phyloP scores from a whole-genome alignment of 78 protist species.

The Chrysochromulina tobinii region DNA sequence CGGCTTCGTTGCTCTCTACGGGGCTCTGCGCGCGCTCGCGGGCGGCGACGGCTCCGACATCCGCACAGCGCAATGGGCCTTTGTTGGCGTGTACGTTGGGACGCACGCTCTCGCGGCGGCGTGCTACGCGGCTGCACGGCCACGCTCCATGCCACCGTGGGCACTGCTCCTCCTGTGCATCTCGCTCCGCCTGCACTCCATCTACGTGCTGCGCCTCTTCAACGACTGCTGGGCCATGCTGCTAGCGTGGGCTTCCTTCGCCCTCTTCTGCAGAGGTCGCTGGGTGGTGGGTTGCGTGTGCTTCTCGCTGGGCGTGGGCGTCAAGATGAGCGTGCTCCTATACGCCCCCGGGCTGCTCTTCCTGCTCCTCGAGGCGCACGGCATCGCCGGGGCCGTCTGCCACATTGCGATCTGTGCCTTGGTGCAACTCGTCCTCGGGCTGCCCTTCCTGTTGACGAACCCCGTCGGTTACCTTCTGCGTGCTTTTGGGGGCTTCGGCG shows the following conservation, averaged over 20 bases:
- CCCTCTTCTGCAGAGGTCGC: background rate
- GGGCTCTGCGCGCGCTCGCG: conserved; percentile 41
- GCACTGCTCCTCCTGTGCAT: conserved; percentile 47
- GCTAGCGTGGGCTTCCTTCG: too few relatives aligned
- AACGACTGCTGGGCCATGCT: conserved; percentile 72
- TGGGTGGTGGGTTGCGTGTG: background rate
- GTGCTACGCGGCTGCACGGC: background rate
- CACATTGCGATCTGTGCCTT: conserved; percentile 9
- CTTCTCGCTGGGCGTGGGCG: conserved; percentile 24
- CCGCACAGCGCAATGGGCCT: conserved; percentile 63
- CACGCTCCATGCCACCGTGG: conserved; percentile 51
- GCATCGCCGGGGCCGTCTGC: conserved; percentile 53
- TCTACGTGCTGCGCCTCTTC: conserved; percentile 87
- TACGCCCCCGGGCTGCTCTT: conserved; percentile 76
- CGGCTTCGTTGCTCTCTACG: conserved; percentile 64
- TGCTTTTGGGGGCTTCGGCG: conserved; percentile 69
- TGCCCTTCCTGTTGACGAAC: conserved; percentile 74
- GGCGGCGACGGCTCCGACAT: conserved; percentile 64
- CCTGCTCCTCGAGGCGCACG: conserved; percentile 58
- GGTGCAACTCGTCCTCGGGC: conserved; percentile 60
- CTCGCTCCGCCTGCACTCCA: conserved; percentile 82
- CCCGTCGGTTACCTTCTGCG: conserved; percentile 59
- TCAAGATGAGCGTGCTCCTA: conserved; percentile 89
- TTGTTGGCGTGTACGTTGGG: conserved; percentile 40
- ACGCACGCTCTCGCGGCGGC: conserved; percentile 35